Conservation (phyloP, 1,139 yeast species). For the Candida mesenterica region DNA sequence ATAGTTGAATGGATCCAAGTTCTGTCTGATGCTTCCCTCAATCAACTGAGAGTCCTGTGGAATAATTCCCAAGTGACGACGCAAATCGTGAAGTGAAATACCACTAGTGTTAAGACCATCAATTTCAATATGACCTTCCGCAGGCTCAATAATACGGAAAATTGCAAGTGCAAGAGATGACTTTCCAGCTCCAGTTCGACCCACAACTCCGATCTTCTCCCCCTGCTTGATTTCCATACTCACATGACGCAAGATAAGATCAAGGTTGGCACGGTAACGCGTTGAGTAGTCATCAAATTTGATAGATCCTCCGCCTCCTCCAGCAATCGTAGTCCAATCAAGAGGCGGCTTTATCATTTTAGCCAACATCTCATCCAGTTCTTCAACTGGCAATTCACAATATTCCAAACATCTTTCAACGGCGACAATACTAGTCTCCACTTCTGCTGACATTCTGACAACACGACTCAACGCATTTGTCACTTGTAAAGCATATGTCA, state of each 20-base stretch:
- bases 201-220: slow-evolving; percentile 94
- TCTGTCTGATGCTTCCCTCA: slow-evolving; percentile 59
- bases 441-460: slow-evolving; percentile 67
- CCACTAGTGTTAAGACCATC: slow-evolving; percentile 50
- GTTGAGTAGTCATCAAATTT: slow-evolving; percentile 75
- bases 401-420: slow-evolving; percentile 77
- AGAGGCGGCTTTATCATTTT: slow-evolving; percentile 32
- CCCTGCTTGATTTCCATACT: slow-evolving; percentile 64
- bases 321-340: slow-evolving; percentile 59
- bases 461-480: slow-evolving; percentile 60
- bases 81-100: slow-evolving; percentile 48
- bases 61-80: slow-evolving; percentile 58
- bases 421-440: slow-evolving; percentile 73
- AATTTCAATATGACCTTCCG: slow-evolving; percentile 50
- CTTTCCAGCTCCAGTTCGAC: slow-evolving; percentile 97
- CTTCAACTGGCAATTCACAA: slow-evolving; percentile 62
- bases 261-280: slow-evolving; percentile 81
- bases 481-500: slow-evolving; percentile 69
- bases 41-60: slow-evolving; percentile 72
- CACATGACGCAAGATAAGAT: slow-evolving; percentile 73
- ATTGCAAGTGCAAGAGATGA: slow-evolving; percentile 86
- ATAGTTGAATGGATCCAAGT: slow-evolving; percentile 57
- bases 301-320: slow-evolving; percentile 56
- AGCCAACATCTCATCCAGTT: slow-evolving; percentile 23
- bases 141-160: slow-evolving; percentile 81